A percentile compares a stretch with the other conserved stretches of the same genome.
phyloP scores from a whole-genome alignment of 352 stramenopile genomes.

The Globisporangium spinosum region DNA sequence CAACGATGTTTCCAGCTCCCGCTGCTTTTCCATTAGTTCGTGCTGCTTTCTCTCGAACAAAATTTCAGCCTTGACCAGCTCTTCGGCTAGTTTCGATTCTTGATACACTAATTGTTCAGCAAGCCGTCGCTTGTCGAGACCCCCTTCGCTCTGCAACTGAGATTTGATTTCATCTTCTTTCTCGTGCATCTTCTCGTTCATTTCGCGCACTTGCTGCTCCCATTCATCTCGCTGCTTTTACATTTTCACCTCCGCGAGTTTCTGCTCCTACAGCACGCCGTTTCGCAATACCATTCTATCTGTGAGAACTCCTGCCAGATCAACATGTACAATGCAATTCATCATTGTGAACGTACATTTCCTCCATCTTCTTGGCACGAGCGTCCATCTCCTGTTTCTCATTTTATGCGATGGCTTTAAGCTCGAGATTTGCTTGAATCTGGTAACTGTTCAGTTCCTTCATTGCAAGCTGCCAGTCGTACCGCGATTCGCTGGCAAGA shows the following conservation, averaged over 20 bases:
- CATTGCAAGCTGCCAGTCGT: constrained; percentile 77
- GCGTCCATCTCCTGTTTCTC: constrained; percentile 80
- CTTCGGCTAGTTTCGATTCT: constrained; percentile 72
- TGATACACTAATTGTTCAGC: constrained; percentile 70
- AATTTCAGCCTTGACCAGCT: constrained; percentile 73
- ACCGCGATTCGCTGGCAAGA: constrained; percentile 42
- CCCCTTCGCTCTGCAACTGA: constrained; percentile 70
- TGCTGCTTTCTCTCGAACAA: constrained; percentile 74
- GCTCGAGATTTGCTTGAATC: constrained; percentile 52
- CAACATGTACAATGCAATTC: not conserved
- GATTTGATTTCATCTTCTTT: constrained; percentile 72
- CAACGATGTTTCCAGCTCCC: constrained; percentile 62
- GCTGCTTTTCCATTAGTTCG: constrained; percentile 60
- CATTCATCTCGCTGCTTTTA: constrained; percentile 64
- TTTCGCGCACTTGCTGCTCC: constrained; percentile 53
- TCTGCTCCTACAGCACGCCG: constrained; percentile 58
- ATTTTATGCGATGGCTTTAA: constrained; percentile 52
- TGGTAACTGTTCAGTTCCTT: constrained; percentile 81
- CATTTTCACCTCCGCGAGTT: constrained; percentile 57
- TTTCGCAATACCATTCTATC: not conserved
- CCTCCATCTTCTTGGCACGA: constrained; percentile 68
- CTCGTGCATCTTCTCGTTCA: constrained; percentile 74
- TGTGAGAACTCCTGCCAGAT: not conserved
- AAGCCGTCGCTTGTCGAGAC: constrained; percentile 71
- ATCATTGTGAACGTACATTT: constrained; percentile 36